phyloP scores from a whole-genome alignment of 164 flowering plant species.

The Santalum album region DNA sequence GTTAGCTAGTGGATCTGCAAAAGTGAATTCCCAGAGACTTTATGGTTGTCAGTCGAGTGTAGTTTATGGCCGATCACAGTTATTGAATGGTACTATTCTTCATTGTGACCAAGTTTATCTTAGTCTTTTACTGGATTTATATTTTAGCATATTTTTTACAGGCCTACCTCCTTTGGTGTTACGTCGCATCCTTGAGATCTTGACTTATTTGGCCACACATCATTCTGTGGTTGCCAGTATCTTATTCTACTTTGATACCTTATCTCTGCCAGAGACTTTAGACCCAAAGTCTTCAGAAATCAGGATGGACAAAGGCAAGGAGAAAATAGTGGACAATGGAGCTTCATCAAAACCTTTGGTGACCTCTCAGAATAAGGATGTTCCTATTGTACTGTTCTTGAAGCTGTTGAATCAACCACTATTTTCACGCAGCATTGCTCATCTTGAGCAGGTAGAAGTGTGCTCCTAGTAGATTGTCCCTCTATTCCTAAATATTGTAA shows the following conservation, averaged over 20 bases:
- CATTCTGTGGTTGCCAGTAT: constrained; percentile 70
- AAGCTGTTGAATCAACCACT: constrained; percentile 68
- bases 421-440: constrained; percentile 62
- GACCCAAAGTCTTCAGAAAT: constrained; percentile 19
- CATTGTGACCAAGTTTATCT: neutral
- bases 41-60: constrained; percentile 87
- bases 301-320: constrained; percentile 54
- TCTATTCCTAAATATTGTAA: neutral
- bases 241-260: constrained; percentile 57
- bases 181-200: constrained; percentile 72
- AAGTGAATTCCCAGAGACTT: constrained; percentile 54
- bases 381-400: constrained; percentile 60
- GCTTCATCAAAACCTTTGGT: constrained; percentile 12
- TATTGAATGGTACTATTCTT: constrained; percentile 52
- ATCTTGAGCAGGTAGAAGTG: constrained; percentile 74
- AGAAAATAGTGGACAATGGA: constrained; percentile 38
- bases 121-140: neutral
- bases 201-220: constrained; percentile 74
- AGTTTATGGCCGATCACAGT: constrained; percentile 80
- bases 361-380: constrained; percentile 23
- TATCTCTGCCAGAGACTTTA: constrained; percentile 26
- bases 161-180: constrained; percentile 84
- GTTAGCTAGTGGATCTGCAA: constrained; percentile 24
- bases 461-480: neutral
- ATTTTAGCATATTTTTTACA: constrained; percentile 13